Evolutionary conservation across 768 basidiomycete genomes (phyloP).

Genomic region (Mycena kentingensis): DNA sequence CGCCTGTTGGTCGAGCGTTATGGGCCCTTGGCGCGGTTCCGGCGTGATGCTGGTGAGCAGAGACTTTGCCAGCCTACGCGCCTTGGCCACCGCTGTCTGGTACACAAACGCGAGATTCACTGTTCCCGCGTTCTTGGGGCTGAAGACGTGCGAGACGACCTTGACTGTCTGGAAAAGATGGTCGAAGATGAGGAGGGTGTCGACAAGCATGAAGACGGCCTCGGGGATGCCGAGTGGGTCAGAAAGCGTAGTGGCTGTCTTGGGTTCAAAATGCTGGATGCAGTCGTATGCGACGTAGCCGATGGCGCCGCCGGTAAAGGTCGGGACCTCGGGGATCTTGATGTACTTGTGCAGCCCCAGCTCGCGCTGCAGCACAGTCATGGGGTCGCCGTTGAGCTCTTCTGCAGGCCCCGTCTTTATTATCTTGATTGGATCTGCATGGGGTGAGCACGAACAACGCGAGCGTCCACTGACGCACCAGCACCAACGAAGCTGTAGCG

Average conservation of each 20-base stretch:
- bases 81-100: constrained; percentile 81
- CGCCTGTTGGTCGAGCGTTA: constrained; percentile 63
- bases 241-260: constrained; percentile 72
- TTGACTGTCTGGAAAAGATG: constrained; percentile 95
- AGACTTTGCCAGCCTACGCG: constrained; percentile 75
- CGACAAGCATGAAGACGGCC: constrained; percentile 94
- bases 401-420: constrained; percentile 86
- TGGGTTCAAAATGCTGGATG: constrained; percentile 95
- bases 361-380: constrained; percentile 80
- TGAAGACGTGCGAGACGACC: constrained; percentile 94
- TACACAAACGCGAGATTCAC: constrained; percentile 83
- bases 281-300: constrained; percentile 98
- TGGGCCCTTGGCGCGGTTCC: constrained; percentile 68
- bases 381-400: constrained; percentile 85
- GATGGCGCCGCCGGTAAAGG: constrained; percentile 96
- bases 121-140: constrained; percentile 66
- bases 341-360: constrained; percentile 86
- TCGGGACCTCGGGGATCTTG: constrained; percentile 87
- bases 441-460: background rate
- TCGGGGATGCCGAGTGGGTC: constrained; percentile 91
- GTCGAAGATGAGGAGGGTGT: constrained; percentile 94
- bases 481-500: constrained; percentile 97
- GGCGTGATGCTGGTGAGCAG: constrained; percentile 55
- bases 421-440: constrained; percentile 87
- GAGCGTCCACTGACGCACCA: constrained; percentile 46